Evolutionary conservation across 108 stramenopile species (phyloP), one percentile per base, ranked within the genome.

Genomic region (Cyclotella sp.): DNA sequence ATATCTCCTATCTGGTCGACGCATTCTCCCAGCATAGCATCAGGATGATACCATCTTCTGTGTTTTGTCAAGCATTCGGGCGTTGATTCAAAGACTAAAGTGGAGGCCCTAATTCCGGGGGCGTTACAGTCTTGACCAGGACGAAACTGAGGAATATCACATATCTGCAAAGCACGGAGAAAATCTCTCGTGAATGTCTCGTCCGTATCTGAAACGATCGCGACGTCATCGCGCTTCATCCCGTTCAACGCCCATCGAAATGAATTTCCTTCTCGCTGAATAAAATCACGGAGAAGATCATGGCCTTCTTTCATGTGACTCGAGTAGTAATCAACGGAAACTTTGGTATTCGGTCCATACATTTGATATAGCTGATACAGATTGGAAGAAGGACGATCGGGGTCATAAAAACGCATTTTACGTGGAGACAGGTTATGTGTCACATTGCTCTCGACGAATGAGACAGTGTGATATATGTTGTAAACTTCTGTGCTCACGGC

Each of bases 111-210:
- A 5, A 90, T 65, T 41, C 73, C 72, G 0, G 68, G 72, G 30
- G 15, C 6, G 9, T 58, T 43, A 29, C 78, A 83, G 21, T 47
- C 18, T 53, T 78, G 76, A 28, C 46, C 67, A 16, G 54, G 58
- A 13, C 64, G 76, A 49, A 86, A 83, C 18, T 65, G 60, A 4
- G 82, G 85, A 39, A 89, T 59, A 28, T 84, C 83, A 70, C 90
- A 91, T 3, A 77, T 76, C 61, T 86, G 84, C 27, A 87, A 28
- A 0, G 90, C 88, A 1, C 74, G 68, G 18, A 91, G 60, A 66
- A 86, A 91, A 54, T 91, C 90, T n/a, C 90, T 39, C 12, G 84
- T 73, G 24, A 75, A 80, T 0, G 78, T 68, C 59, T 91, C 90
- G 67, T 91, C 90, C 1, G 70, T 29, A 79, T 91, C 90, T 0